phyloP scores from a whole-genome alignment of 106 monocot genomes.

The Chionographis japonica region DNA sequence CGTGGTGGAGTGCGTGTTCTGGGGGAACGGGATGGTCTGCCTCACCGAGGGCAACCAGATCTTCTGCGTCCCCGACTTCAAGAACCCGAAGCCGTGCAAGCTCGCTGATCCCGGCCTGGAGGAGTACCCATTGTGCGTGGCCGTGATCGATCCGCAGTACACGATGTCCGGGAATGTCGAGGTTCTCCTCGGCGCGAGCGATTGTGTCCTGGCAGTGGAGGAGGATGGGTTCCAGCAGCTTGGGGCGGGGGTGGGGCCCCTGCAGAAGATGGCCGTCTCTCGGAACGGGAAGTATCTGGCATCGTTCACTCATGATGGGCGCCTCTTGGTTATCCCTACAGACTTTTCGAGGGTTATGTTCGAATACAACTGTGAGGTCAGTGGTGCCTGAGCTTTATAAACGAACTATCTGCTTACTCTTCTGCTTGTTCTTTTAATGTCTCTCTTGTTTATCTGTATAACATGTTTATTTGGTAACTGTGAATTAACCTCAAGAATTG shows the following conservation, averaged over 20 bases:
- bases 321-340: constrained; percentile 69
- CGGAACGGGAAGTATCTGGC: constrained; percentile 82
- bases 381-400: background rate
- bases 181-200: constrained; percentile 69
- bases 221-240: constrained; percentile 77
- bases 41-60: constrained; percentile 62
- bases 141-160: constrained; percentile 86
- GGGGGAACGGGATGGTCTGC: constrained; percentile 68
- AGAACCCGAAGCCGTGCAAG: constrained; percentile 50
- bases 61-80: constrained; percentile 68
- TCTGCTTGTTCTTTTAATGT: too few species aligned
- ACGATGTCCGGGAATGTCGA: constrained; percentile 94
- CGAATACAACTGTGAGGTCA: constrained; percentile 80
- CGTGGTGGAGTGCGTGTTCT: constrained; percentile 75
- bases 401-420: too few species aligned
- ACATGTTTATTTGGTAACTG: too few species aligned
- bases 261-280: constrained; percentile 87
- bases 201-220: constrained; percentile 68
- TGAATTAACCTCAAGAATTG: too few species aligned
- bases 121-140: constrained; percentile 63
- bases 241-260: constrained; percentile 56
- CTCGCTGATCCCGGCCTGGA: constrained; percentile 62
- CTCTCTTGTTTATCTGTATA: too few species aligned
- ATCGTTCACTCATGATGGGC: constrained; percentile 71
- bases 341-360: constrained; percentile 86